phyloP scores from a whole-genome alignment of 495 filamentous ascomycete species.

The Chaetomium tenue region DNA sequence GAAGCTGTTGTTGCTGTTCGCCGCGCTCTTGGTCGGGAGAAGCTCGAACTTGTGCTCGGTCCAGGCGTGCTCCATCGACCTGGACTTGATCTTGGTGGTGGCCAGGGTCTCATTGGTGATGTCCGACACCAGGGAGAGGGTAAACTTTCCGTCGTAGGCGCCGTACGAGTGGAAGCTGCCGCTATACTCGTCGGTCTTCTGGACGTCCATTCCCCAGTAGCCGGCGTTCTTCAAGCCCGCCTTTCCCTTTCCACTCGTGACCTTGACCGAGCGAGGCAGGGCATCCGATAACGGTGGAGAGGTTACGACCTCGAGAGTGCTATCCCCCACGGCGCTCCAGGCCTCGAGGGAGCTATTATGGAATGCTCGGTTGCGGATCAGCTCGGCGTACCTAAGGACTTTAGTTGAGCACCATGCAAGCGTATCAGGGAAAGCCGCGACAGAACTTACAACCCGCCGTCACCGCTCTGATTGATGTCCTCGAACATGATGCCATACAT shows the following conservation, averaged over 20 bases:
- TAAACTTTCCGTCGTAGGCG: conserved; percentile 42
- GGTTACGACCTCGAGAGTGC: conserved; percentile 50
- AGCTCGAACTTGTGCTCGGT: conserved; percentile 51
- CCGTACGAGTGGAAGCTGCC: conserved; percentile 59
- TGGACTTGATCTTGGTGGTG: conserved; percentile 16
- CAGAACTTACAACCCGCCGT: conserved; percentile 53
- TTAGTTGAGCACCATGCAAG: background rate
- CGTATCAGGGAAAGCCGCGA: background rate
- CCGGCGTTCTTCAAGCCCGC: conserved; percentile 60
- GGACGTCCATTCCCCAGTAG: conserved; percentile 61
- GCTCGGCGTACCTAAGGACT: conserved; percentile 61
- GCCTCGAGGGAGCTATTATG: conserved; percentile 47
- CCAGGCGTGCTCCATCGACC: conserved; percentile 41
- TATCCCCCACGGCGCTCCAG: conserved; percentile 56
- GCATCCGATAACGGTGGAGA: conserved; percentile 50
- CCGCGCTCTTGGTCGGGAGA: conserved; percentile 43
- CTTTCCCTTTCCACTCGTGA: conserved; percentile 35
- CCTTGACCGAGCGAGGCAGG: conserved; percentile 59
- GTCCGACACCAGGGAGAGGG: conserved; percentile 47
- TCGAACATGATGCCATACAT: conserved; percentile 28
- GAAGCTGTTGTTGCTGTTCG: conserved; percentile 65
- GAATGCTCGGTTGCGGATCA: conserved; percentile 74
- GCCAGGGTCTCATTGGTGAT: conserved; percentile 50
- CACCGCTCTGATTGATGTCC: conserved; percentile 73
- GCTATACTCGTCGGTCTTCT: conserved; percentile 47